These are phyloP conservation scores for Phellopilus nigrolimitatus DNA, from an alignment of 1,284 basidiomycete genomes.

Conservation along the genomic window DNA sequence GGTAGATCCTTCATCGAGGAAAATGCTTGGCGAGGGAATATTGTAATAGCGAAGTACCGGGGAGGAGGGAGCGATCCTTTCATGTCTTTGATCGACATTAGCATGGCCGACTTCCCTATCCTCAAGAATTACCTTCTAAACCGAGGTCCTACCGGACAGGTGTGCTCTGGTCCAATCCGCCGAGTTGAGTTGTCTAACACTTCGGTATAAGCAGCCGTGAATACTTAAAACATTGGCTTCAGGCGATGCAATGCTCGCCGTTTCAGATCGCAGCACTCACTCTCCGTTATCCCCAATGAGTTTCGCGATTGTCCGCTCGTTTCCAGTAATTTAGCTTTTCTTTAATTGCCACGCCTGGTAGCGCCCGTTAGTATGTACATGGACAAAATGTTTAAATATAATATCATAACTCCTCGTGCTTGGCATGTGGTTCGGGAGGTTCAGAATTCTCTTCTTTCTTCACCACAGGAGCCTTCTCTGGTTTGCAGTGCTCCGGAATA, in stretches of 20 bases:
- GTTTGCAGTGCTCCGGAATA: constrained; percentile 74
- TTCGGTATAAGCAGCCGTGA: constrained; percentile 9
- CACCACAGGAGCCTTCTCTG: constrained; percentile 23
- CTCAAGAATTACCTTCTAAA: constrained; percentile 71
- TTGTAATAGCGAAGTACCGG: constrained; percentile 69
- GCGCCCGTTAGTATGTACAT: constrained; percentile 17
- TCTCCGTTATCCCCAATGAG: constrained; percentile 10
- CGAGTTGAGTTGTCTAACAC: constrained; percentile 22
- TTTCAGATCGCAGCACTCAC: constrained; percentile 20
- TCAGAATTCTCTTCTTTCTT: constrained; percentile 21
- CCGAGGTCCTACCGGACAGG: constrained; percentile 46
- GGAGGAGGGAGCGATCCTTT: constrained; percentile 50
- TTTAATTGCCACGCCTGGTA: constrained; percentile 16
- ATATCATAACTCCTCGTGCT: constrained; percentile 37
- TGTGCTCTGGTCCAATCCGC: constrained; percentile 27
- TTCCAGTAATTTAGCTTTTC: constrained; percentile 7
- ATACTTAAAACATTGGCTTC: constrained; percentile 9
- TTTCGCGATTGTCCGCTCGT: constrained; percentile 17
- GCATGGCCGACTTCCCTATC: constrained; percentile 77
- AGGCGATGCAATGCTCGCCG: constrained; percentile 14
- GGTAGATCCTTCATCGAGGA: constrained; percentile 53
- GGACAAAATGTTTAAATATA: constrained; percentile 17
- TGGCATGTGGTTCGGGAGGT: constrained; percentile 20
- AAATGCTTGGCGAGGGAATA: constrained; percentile 70
- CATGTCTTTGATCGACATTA: constrained; percentile 61